phyloP scores from a whole-genome alignment of 2,329 filamentous ascomycete genomes.

The Rhynchosporium secalis region DNA sequence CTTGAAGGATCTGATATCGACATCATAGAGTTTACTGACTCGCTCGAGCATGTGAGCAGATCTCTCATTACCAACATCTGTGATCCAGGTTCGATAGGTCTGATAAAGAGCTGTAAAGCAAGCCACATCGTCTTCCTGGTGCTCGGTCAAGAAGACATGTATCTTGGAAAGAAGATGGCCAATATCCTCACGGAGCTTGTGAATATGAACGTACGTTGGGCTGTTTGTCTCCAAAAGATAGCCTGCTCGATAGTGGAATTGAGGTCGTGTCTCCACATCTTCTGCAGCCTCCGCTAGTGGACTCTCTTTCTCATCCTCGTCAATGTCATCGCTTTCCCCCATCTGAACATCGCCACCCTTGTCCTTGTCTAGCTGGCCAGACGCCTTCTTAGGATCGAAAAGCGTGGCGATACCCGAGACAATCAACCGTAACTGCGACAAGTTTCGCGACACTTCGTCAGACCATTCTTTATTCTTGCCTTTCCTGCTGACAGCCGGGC shows the following conservation, averaged over 20 bases:
- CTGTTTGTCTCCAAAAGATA: slow-evolving; percentile 71
- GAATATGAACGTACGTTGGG: slow-evolving; percentile 71
- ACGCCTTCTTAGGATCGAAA: slow-evolving; percentile 77
- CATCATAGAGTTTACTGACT: slow-evolving; percentile 77
- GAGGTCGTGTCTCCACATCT: slow-evolving; percentile 79
- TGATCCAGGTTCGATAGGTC: slow-evolving; percentile 94
- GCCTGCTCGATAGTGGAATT: slow-evolving; percentile 85
- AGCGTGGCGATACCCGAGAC: slow-evolving; percentile 86
- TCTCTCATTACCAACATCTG: slow-evolving; percentile 93
- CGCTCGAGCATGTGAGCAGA: slow-evolving; percentile 92
- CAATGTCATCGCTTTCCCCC: slow-evolving; percentile 48
- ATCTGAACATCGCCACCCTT: slow-evolving; percentile 48
- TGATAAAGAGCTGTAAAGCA: slow-evolving; percentile 93
- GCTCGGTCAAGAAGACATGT: slow-evolving; percentile 76
- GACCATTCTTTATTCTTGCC: slow-evolving; percentile 99
- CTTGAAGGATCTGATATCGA: slow-evolving; percentile 90
- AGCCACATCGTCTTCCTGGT: slow-evolving; percentile 92
- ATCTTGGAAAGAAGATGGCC: slow-evolving; percentile 80
- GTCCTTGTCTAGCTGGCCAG: slow-evolving; percentile 50
- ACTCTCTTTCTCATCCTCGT: slow-evolving; percentile 58
- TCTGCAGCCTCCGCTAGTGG: slow-evolving; percentile 64
- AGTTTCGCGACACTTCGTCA: slow-evolving; percentile 87
- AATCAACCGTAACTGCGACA: slow-evolving; percentile 84
- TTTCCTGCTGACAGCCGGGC: slow-evolving; percentile 80
- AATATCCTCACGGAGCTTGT: slow-evolving; percentile 76